Base-by-base conservation (phyloP, 495 filamentous ascomycete genomes). In the Penicillium simplicissimum region DNA sequence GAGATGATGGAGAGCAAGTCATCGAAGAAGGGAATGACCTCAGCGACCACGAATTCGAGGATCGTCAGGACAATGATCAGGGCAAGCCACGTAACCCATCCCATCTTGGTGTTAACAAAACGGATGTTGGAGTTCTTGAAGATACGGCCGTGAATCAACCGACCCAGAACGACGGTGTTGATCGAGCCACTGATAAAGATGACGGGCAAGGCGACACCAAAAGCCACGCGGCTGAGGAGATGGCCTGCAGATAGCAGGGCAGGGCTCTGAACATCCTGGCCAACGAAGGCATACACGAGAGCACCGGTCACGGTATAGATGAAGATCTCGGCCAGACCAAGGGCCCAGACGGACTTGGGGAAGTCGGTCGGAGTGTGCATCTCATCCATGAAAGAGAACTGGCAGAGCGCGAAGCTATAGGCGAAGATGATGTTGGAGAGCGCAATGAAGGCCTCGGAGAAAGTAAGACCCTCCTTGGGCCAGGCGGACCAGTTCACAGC, bases 381-480 rank as follows among this genome's bases (percentile, higher is more conserved):
- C 34, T 53, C 51, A n/a, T 53, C 51, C 51, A 53, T 53, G 51
- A 53, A 53, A 2, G 51, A 53, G 51, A 90, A 88, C 81, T 76
- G 86, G 80, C 74, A 88, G 67, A 80, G 86, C 72, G 74, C 87
- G 66, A 83, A 88, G 51, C 69, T 68, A 77, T 72, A 74, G 47
- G 88, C 87, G 65, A 91, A 88, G 57, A 87, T 78, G 51, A 90
- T 88, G 78, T 90, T 89, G 48, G 82, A 81, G 48, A 88, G 77
- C 11, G 85, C 84, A 55, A 87, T 81, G 64, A 90, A 74, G 33
- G 62, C 71, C 21, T 67, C 62, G 11, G 62, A 42, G 55, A 74
- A 74, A 11, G 69, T 63, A 15, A 66, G 62, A n/a, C 58, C 66
- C 15, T 66, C 43, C 45, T 66, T 66, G 9, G 71, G 71, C 71